These are phyloP conservation scores for Marasmius tenuissimus DNA, from an alignment of 1,284 basidiomycete genomes.

Conservation along the genomic window DNA sequence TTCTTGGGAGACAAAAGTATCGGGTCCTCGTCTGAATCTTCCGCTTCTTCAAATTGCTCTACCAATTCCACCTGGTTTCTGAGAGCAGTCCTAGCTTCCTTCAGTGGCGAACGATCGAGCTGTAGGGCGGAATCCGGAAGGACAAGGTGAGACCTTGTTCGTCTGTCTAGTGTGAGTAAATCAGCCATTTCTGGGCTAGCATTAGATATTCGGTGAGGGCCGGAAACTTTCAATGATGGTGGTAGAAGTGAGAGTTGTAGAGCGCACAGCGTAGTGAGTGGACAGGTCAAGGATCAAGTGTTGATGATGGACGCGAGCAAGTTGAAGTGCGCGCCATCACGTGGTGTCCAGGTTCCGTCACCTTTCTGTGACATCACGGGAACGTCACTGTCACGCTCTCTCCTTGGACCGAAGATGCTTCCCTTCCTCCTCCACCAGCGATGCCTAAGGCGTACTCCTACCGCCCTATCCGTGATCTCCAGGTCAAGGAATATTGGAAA, in stretches of 20 bases:
- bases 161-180: constrained; percentile 30
- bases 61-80: constrained; percentile 17
- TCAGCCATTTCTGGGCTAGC: not conserved
- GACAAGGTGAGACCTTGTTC: constrained; percentile 51
- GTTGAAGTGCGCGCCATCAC: not conserved
- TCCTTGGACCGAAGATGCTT: not conserved
- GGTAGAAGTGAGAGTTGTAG: not conserved
- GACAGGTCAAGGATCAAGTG: not conserved
- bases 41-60: constrained; percentile 6
- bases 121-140: constrained; percentile 43
- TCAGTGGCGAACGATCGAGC: constrained; percentile 49
- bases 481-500: not conserved
- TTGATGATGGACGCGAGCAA: not conserved
- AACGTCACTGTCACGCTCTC: not conserved
- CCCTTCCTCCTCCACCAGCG: constrained; percentile 11
- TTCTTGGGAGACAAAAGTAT: constrained; percentile 35
- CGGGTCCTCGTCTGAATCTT: constrained; percentile 37
- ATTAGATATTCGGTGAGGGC: not conserved
- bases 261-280: not conserved
- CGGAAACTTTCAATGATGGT: not conserved
- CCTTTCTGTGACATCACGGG: not conserved
- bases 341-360: not conserved
- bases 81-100: constrained; percentile 43
- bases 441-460: constrained; percentile 1
- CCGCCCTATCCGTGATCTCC: not conserved